Evolutionary conservation across 306 rosid species (phyloP), one percentile per base, ranked within the genome.

Genomic region (Betula pendula): DNA sequence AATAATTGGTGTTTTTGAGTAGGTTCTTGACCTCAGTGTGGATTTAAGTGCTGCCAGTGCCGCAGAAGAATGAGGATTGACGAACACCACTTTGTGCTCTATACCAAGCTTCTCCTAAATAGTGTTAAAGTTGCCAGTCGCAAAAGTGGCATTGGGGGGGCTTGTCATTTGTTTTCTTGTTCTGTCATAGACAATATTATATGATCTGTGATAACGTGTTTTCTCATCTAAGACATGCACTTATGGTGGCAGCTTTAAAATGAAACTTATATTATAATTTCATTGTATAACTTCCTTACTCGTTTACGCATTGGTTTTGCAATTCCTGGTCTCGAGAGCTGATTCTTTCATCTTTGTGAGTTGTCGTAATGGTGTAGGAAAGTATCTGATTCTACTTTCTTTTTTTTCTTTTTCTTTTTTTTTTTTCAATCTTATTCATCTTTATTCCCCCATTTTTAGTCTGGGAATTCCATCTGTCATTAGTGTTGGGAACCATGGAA

Each of bases 31-130:
- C 86, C 95, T 94, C 50, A 88, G 87, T 48, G 97, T 94, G 90
- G 98, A 94, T 89, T 85, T 94, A 50, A 94, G 97, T 79, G 93
- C 96, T 81, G 98, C 98, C 16, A 89, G 97, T 84, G 98, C 98
- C 50, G 97, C 97, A 38, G 97, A 94, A 83, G 98, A 94, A 86
- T 92, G 85, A 89, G 71, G 59, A 75, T 65, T 10, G 70, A 35
- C 27, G 16, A 68, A 20, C 48, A 35, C 77, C 4, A 16, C 71
- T 17, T 38, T 63, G 51, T 68, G 53, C 60, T 55, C 68, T 74
- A 52, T 44, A 15, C 48, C 73, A 43, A 74, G 53, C 55, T 16
- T 58, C 38, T 9, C 67, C 25, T 9, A 16, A 20, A 14, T 45
- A 8, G 48, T n/a, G 16, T 65, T 9, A 11, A 65, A 65, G 70